Evolutionary conservation across 1,139 yeast species (phyloP).

Genomic region (Yamadazyma diddensiae): DNA sequence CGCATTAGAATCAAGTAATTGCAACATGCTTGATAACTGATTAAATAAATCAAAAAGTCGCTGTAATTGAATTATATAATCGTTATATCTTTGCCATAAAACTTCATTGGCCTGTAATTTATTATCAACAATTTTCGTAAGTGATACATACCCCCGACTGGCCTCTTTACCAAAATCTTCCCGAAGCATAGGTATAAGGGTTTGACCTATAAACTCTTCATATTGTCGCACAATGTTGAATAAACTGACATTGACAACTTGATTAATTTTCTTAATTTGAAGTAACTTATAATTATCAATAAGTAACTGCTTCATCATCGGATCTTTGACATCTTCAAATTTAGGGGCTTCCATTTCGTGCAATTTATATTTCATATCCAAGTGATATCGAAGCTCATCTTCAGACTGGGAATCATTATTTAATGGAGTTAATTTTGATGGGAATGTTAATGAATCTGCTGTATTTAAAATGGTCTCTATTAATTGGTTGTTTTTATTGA

Average conservation of each 20-base stretch:
- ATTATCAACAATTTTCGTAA: constrained; percentile 13
- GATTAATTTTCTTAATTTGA: constrained; percentile 18
- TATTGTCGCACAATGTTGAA: constrained; percentile 24
- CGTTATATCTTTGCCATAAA: constrained; percentile 17
- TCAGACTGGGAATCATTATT: constrained; percentile 4
- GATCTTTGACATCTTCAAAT: constrained; percentile 1
- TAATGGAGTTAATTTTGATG: constrained; percentile 12
- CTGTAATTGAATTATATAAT: constrained; percentile 14
- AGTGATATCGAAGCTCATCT: constrained; percentile 18
- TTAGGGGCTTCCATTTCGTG: constrained; percentile 8
- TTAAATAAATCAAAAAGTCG: constrained; percentile 11
- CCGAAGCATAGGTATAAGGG: constrained; percentile 31
- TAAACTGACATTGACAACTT: constrained; percentile 22
- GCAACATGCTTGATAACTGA: constrained; percentile 10
- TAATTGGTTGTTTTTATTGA: constrained; percentile 24
- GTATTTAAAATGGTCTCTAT: constrained; percentile 21
- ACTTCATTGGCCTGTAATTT: constrained; percentile 11
- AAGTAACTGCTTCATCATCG: constrained; percentile 18
- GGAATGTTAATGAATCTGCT: constrained; percentile 26
- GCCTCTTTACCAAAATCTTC: constrained; percentile 14
- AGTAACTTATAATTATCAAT: constrained; percentile 26
- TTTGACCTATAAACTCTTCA: constrained; percentile 24
- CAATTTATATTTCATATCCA: constrained; percentile 16
- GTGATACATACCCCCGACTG: constrained; percentile 2
- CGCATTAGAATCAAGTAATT: constrained; percentile 9